Evolutionary conservation across 2,329 filamentous ascomycete genomes (phyloP), one percentile per base, ranked within the genome.

Genomic region (Penicillium nordicum): DNA sequence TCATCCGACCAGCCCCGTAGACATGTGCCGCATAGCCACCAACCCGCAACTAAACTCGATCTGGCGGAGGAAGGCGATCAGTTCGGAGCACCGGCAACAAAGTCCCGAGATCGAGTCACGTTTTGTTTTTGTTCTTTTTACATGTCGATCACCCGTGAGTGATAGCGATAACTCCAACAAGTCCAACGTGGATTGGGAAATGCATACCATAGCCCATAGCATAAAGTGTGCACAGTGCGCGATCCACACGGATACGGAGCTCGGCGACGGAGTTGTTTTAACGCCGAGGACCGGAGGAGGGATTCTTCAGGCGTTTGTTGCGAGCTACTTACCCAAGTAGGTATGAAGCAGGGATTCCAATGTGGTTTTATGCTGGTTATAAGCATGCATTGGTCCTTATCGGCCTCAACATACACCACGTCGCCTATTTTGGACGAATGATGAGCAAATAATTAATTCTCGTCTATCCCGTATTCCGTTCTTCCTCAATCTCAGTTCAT

Each of bases 91-190:
- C 34, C 34, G 32, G 41, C 41, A 29, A 43, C 8, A 5, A 41
- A 30, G 12, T 27, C 16, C 51, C 51, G 51, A 41, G 43, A 21
- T 25, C 25, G 41, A 29, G 50, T 49, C 50, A 41, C 34, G 23
- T 32, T 30, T 32, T 5, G 11, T 4, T 2, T 12, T 12, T 32
- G 2, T 32, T 32, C 2, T 2, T 11, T 52, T 25, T 27, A 34
- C 25, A 36, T 49, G 51, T 41, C 44, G 43, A 53, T 49, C 51
- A 53, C 21, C 51, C 44, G 51, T 21, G 25, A 40, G 4, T 18
- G 32, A 41, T 32, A 25, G 21, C 11, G 36, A 50, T 25, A 50
- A 18, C 43, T 23, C 11, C 2, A 21, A 25, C 23, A 23, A n/a
- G 48, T 3, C 29, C 25, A 23, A 43, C 10, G 14, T 21, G 29